A percentile compares a stretch with the other conserved stretches of the same genome.
Conservation (phyloP, 2,329 filamentous ascomycete species). For the Penicillium sp. region DNA sequence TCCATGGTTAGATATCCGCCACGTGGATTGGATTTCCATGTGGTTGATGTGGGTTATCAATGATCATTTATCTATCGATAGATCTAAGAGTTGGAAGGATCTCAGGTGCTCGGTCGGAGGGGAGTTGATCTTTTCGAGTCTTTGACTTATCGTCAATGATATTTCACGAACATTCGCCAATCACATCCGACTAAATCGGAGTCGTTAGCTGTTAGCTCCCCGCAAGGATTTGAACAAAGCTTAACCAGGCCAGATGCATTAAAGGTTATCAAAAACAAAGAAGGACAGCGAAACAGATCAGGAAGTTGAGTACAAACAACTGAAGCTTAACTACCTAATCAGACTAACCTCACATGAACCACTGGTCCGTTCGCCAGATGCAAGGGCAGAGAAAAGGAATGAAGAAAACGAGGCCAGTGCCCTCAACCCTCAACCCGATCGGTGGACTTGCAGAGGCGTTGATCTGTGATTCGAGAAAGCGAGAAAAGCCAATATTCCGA, state of each 20-base stretch:
- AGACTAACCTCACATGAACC: constrained; percentile 14
- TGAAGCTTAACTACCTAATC: background rate
- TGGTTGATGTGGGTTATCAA: background rate
- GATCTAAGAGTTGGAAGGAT: background rate
- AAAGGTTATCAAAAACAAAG: background rate
- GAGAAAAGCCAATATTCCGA: background rate
- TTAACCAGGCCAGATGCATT: constrained; percentile 8
- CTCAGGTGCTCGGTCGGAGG: background rate
- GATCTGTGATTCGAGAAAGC: background rate
- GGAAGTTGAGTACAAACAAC: background rate
- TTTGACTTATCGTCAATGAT: background rate
- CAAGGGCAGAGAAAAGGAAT: constrained; percentile 11
- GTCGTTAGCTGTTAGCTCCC: no score
- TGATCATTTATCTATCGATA: background rate
- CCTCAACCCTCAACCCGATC: background rate
- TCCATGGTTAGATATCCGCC: background rate
- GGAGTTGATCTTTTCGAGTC: background rate
- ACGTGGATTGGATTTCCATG: constrained; percentile 7
- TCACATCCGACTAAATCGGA: background rate
- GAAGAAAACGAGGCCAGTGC: background rate
- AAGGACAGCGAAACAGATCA: background rate
- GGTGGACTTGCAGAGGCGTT: background rate
- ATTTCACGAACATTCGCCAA: background rate
- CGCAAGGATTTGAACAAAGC: background rate
- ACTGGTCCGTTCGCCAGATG: constrained; percentile 23